phyloP scores from a whole-genome alignment of 331 rosid genomes.

The Rhamnella rubrinervis region DNA sequence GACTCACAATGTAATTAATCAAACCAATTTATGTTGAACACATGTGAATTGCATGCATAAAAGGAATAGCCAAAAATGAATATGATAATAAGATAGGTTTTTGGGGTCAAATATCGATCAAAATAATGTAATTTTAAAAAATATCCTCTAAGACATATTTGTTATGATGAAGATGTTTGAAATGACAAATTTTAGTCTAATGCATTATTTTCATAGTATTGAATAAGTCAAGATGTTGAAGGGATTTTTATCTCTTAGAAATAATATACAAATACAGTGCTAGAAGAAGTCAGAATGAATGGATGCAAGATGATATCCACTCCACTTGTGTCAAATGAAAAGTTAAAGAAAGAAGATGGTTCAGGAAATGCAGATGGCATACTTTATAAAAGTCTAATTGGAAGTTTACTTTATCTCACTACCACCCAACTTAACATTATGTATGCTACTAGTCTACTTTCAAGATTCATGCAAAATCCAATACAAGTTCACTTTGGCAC shows the following conservation, averaged over 20 bases:
- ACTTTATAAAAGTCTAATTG: neutral
- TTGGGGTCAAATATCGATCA: too few species aligned
- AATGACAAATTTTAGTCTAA: neutral
- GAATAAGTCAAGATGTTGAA: neutral
- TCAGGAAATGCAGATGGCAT: neutral
- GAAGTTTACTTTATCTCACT: neutral
- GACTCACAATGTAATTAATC: too few species aligned
- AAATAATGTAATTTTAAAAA: too few species aligned
- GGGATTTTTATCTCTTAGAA: neutral
- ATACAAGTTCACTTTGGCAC: neutral
- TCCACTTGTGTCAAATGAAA: neutral
- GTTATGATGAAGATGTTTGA: neutral
- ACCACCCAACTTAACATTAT: neutral
- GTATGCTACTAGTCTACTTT: neutral
- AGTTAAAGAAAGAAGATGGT: neutral
- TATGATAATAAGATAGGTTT: too few species aligned
- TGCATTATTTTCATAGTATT: neutral
- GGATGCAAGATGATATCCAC: neutral
- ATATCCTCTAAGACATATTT: too few species aligned
- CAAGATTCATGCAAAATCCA: conserved; percentile 9
- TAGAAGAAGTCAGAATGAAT: neutral
- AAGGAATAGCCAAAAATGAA: too few species aligned
- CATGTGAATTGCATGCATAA: too few species aligned
- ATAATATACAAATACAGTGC: neutral
- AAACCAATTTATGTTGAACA: too few species aligned